Base-by-base conservation (phyloP, 768 basidiomycete species). In the Termitomyces sp. region DNA sequence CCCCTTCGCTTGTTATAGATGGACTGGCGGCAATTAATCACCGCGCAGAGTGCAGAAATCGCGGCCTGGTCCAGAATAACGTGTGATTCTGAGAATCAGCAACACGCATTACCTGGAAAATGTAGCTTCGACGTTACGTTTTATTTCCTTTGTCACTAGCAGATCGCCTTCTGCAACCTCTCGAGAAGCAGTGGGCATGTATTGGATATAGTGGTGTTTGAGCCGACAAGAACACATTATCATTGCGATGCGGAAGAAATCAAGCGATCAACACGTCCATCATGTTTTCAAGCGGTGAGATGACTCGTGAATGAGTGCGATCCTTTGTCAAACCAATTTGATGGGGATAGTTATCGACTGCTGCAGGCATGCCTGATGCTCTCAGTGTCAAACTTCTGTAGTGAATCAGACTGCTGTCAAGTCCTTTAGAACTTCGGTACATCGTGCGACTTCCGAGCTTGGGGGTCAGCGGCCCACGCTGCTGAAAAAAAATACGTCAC, bases 1-100 rank as follows among this genome's bases (percentile, higher is more conserved):
- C 20, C 5, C 15, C 25, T 36, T 57, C 25, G 6, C 32, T 25
- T 14, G 54, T 7, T 43, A 4, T 14, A 68, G 67, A 3, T 68
- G 67, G 67, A 68, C 65, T 4, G 67, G 67, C 7, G 65, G 65
- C 43, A 66, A 68, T 14, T 65, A 43, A 29, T 31, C 5, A 4
- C 17, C 5, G 10, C 1, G 25, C 25, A 25, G 25, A 25, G 25
- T 25, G 20, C 20, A 12, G 37, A 11, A 17, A 32, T 11, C n/a
- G 7, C 15, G 40, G 15, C 15, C 40, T 46, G 20, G 46, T 11
- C 10, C 46, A 25, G 25, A 12, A 11, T 37, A 34, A 52, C 34
- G 5, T 20, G 20, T 52, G 17, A 7, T 52, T 25, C 7, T 14
- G 36, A 11, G 20, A 54, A 55, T 32, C 40, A 37, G 17, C 15